Evolutionary conservation across 352 stramenopile species (phyloP), one percentile per base, ranked within the genome.

Genomic region (Phytopythium boreale): DNA sequence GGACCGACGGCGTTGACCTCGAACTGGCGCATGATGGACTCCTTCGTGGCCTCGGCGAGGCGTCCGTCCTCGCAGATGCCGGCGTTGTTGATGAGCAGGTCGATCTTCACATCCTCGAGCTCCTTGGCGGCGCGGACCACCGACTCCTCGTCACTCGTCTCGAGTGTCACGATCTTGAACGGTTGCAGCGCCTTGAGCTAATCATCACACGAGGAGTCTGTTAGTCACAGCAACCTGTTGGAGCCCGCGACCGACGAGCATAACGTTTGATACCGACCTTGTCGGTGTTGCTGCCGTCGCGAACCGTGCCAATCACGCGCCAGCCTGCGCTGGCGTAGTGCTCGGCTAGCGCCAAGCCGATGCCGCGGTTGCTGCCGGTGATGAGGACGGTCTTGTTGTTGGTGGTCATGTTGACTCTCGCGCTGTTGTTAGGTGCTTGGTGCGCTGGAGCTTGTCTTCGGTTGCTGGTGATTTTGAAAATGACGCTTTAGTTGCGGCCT

Each of bases 81-180:
- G 34, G 78, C 82, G 49, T 88, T 89, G 73, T 91, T 88, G 50
- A 88, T 68, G 12, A 88, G 68, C 61, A 89, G 36, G 53, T 89
- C 76, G 51, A 91, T 79, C 8, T 69, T 53, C n/a, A 79, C 64
- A 34, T 64, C 71, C 27, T 83, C 59, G 0, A 88, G 70, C 27
- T 72, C 63, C 53, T 74, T 60, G 14, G 74, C 76, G 5, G 70
- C 74, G 9, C 57, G 44, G 12, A 56, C 8, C 36, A 89, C 82
- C 14, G 77, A 84, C 26, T 55, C 36, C 59, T 88, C 80, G 44
- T 82, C 69, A 29, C 55, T 72, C 22, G 64, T 70, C 49, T 90
- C 79, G 6, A 87, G 62, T 26, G 63, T 50, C 31, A 86, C 63
- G n/a, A 90, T 41, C 57, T 82, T 77, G 59, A 76, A 72, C 36